A percentile compares a stretch with the other conserved stretches of the same genome.
Evolutionary conservation across 805 yeast genomes (phyloP).

Genomic region (Starmera pachycereana): DNA sequence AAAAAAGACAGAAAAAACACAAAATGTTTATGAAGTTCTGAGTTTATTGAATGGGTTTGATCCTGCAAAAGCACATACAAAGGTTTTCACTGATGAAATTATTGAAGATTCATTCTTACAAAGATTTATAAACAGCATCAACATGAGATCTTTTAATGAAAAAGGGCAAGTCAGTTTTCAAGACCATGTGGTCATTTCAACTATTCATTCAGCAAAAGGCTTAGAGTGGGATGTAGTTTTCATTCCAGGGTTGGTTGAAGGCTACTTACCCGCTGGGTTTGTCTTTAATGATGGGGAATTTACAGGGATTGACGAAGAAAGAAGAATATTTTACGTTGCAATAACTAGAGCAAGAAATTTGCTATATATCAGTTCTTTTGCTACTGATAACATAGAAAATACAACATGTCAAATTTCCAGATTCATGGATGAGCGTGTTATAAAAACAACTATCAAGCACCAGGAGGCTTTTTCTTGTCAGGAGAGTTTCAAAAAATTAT

Average conservation of each 20-base stretch:
- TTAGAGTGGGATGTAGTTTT: conserved; percentile 93
- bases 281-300: conserved; percentile 22
- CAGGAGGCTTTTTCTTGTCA: too few species aligned
- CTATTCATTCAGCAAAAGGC: conserved; percentile 91
- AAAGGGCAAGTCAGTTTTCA: conserved; percentile 12
- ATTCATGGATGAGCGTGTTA: too few species aligned
- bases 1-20: conserved; percentile 20
- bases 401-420: too few species aligned
- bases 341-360: conserved; percentile 68
- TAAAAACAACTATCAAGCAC: too few species aligned
- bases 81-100: conserved; percentile 3
- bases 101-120: conserved; percentile 16
- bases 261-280: conserved; percentile 50
- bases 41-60: conserved; percentile 25
- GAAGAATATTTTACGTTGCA: conserved; percentile 83
- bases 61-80: conserved; percentile 19
- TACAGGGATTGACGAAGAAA: conserved; percentile 54
- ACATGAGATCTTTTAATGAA: conserved; percentile 21
- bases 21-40: conserved; percentile 31
- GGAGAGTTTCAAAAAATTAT: too few species aligned
- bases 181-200: conserved; percentile 48
- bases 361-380: conserved; percentile 23
- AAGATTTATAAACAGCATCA: conserved; percentile 25
- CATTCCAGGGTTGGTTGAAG: conserved; percentile 62
- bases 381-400: too few species aligned